Evolutionary conservation across 2,329 filamentous ascomycete species (phyloP).

Genomic region (Verticillium klebahnii): DNA sequence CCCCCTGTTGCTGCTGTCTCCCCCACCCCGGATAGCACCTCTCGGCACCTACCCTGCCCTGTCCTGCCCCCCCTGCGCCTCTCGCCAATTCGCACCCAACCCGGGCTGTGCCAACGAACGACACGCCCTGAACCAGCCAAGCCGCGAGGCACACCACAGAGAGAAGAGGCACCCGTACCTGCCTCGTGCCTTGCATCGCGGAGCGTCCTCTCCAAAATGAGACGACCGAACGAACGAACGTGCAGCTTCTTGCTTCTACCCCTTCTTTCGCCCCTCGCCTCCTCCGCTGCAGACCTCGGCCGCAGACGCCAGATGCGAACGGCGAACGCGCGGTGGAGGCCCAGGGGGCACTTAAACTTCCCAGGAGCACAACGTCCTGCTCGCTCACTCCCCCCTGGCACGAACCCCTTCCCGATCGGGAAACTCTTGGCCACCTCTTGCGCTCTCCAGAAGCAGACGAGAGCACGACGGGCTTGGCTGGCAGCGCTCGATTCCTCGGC

Average conservation of each 20-base stretch:
- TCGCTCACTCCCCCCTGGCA: background rate
- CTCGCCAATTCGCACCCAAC: background rate
- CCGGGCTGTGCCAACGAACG: background rate
- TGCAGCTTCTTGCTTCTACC: too few species aligned
- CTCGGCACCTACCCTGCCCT: background rate
- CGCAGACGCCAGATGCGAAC: background rate
- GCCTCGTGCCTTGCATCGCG: background rate
- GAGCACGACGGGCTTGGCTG: background rate
- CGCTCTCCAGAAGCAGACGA: background rate
- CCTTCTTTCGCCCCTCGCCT: background rate
- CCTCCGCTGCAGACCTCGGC: background rate
- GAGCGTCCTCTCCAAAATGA: background rate
- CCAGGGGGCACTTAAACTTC: too few species aligned
- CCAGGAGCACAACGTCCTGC: background rate
- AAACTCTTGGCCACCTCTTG: background rate
- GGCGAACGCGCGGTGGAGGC: background rate
- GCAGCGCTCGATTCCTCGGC: background rate
- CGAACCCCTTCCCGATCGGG: background rate
- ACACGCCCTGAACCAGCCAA: background rate
- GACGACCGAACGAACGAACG: background rate
- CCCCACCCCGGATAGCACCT: background rate
- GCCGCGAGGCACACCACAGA: background rate
- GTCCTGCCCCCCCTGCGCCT: background rate
- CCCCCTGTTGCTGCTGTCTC: background rate
- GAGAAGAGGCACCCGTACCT: background rate